These are phyloP conservation scores for Sarocladium oryzae DNA, from an alignment of 2,329 filamentous ascomycete genomes.

Conservation along the genomic window DNA sequence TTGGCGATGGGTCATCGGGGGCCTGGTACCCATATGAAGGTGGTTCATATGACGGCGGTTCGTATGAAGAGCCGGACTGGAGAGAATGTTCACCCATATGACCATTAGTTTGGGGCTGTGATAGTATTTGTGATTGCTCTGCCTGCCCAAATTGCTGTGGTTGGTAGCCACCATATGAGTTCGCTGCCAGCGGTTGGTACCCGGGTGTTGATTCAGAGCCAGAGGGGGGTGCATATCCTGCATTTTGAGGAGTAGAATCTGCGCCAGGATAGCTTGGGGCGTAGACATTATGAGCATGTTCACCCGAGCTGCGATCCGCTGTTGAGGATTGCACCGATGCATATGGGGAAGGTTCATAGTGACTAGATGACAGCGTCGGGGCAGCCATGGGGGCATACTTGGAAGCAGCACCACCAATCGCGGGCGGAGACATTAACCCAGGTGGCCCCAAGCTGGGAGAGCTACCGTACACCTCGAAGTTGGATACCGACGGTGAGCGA, in stretches of 20 bases:
- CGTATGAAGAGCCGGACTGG: slow-evolving; percentile 8
- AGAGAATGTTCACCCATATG: background rate
- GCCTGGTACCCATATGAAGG: slow-evolving; percentile 47
- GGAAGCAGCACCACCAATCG: slow-evolving; percentile 26
- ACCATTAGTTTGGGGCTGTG: background rate
- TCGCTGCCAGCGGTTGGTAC: background rate
- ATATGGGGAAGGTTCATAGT: slow-evolving; percentile 39
- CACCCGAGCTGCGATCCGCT: slow-evolving; percentile 22
- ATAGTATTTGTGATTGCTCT: background rate
- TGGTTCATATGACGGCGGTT: slow-evolving; percentile 34
- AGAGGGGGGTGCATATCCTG: background rate
- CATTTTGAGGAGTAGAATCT: background rate
- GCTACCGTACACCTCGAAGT: slow-evolving; percentile 69
- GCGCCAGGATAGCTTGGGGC: slow-evolving; percentile 24
- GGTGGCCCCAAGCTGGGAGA: slow-evolving; percentile 25
- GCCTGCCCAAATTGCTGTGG: background rate
- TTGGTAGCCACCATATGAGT: background rate
- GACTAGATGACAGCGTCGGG: slow-evolving; percentile 16
- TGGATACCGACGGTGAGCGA: slow-evolving; percentile 62
- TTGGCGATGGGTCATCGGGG: slow-evolving; percentile 27
- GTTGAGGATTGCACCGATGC: slow-evolving; percentile 30
- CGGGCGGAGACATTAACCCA: slow-evolving; percentile 24
- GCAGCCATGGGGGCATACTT: slow-evolving; percentile 28
- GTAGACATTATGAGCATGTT: slow-evolving; percentile 28
- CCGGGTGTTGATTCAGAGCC: background rate